These are phyloP conservation scores for Pleurotus platypus DNA, from an alignment of 768 basidiomycete species.

Conservation along the genomic window DNA sequence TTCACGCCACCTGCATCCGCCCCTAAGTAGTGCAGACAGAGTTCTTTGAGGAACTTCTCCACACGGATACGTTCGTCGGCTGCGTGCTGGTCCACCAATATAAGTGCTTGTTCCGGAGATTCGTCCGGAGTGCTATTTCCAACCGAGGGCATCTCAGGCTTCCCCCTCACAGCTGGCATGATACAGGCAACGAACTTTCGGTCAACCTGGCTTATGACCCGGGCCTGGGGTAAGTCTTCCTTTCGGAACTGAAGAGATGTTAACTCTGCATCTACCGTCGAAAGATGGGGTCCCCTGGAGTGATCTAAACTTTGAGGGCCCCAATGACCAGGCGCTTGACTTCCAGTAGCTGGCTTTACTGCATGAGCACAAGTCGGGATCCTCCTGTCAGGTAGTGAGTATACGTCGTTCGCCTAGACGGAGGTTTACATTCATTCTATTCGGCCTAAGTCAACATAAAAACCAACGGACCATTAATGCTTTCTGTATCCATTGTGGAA, in stretches of 20 bases:
- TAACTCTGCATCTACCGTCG: not conserved
- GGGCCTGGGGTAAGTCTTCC: slow-evolving; percentile 51
- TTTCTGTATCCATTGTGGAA: slow-evolving; percentile 63
- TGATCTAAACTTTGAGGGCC: too few species aligned
- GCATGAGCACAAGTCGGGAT: slow-evolving; percentile 8
- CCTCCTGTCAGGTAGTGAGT: slow-evolving; percentile 25
- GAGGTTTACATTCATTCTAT: too few species aligned
- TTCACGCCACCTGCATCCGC: slow-evolving; percentile 28
- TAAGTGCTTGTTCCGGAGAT: slow-evolving; percentile 33
- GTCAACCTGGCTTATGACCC: slow-evolving; percentile 83
- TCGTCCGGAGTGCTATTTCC: slow-evolving; percentile 6
- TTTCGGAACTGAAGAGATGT: slow-evolving; percentile 40
- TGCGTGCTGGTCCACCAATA: slow-evolving; percentile 95
- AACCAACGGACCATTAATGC: slow-evolving; percentile 49
- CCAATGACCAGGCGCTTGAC: not conserved
- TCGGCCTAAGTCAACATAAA: too few species aligned
- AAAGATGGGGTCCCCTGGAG: too few species aligned
- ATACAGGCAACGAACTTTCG: slow-evolving; percentile 85
- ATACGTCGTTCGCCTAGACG: slow-evolving; percentile 53
- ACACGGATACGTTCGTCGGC: slow-evolving; percentile 96
- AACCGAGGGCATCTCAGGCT: slow-evolving; percentile 13
- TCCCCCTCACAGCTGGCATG: slow-evolving; percentile 26
- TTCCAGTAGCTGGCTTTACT: slow-evolving; percentile 1
- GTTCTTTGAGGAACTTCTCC: slow-evolving; percentile 70
- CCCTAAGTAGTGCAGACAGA: slow-evolving; percentile 68